Percentiles rank a stretch among this genome's conserved stretches.
Conservation (phyloP, 2,329 filamentous ascomycete species). For the Daldinia eschscholtzii region DNA sequence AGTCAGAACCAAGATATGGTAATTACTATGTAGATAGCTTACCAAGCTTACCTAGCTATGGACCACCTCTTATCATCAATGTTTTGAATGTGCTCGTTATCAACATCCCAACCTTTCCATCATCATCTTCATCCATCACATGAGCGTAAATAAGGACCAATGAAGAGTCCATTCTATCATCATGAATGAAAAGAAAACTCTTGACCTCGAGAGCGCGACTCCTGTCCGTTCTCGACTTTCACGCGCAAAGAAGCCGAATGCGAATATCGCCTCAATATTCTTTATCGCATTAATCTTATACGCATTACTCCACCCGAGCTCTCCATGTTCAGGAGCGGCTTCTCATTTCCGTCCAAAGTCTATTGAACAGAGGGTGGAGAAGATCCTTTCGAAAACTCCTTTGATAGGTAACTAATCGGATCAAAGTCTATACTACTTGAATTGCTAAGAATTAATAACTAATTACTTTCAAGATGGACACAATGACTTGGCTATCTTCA, state of each 20-base stretch:
- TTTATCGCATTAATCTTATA: constrained; percentile 5
- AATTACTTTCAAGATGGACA: constrained; percentile 77
- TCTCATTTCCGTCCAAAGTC: constrained; percentile 50
- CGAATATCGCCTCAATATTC: neutral
- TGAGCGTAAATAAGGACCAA: neutral
- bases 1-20: neutral
- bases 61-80: neutral
- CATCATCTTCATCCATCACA: constrained; percentile 1
- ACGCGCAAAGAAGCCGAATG: constrained; percentile 6
- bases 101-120: neutral
- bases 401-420: constrained; percentile 60
- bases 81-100: neutral
- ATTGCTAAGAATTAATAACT: constrained; percentile 5
- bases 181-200: constrained; percentile 2
- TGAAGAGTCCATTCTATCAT: constrained; percentile 8
- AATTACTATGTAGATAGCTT: constrained; percentile 15
- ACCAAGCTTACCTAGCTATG: constrained; percentile 38
- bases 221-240: neutral
- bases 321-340: neutral
- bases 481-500: constrained; percentile 83
- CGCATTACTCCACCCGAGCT: constrained; percentile 4
- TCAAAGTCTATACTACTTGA: neutral
- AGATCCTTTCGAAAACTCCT: constrained; percentile 61
- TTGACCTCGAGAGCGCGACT: constrained; percentile 6
- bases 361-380: constrained; percentile 61